Evolutionary conservation across 1,284 basidiomycete genomes (phyloP), one percentile per base, ranked within the genome.

Genomic region (Sutorius eximius): DNA sequence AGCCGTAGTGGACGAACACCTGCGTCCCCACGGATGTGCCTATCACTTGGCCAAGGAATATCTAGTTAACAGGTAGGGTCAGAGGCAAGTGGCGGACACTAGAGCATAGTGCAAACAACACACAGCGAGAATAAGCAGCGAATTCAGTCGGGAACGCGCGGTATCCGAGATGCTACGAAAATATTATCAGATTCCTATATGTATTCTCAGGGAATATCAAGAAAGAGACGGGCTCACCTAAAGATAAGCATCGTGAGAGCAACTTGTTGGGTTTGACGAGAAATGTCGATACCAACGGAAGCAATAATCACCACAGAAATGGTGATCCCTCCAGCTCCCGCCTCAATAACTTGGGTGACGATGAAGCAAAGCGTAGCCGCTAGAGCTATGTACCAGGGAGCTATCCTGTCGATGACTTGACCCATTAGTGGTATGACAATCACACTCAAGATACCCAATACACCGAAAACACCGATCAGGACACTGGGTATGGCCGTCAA

Each of bases 381-480:
- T 10, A 82, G 54, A 27, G 78, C 75, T 16, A 78, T 76, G 30
- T 75, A 69, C 81, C 81, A 84, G 3, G 80, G 77, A 0, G 77
- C 73, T 42, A 83, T 69, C 2, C 69, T 62, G 61, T 85, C 82
- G 43, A 84, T 73, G 5, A 78, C 64, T 30, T 73, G 72, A 1
- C 83, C 83, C 49, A 79, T 71, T 45, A 80, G 68, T 0, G 82
- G 82, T 0, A 78, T 78, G 24, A 75, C 66, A 20, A 73, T 59
- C 12, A 82, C 78, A 30, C 73, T 73, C n/a, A 78, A 61, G 42
- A 81, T 70, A 9, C 83, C 83, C 5, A 83, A 67, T 2, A 83
- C 71, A 10, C 81, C 82, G 61, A 84, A 82, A 3, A 85, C 69
- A 12, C 82, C 81, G 49, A 81, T 83, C 13, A 74, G 66, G 29